Base-by-base conservation (phyloP, 2,329 filamentous ascomycete genomes). In the Aspergillus puulaauensis region DNA sequence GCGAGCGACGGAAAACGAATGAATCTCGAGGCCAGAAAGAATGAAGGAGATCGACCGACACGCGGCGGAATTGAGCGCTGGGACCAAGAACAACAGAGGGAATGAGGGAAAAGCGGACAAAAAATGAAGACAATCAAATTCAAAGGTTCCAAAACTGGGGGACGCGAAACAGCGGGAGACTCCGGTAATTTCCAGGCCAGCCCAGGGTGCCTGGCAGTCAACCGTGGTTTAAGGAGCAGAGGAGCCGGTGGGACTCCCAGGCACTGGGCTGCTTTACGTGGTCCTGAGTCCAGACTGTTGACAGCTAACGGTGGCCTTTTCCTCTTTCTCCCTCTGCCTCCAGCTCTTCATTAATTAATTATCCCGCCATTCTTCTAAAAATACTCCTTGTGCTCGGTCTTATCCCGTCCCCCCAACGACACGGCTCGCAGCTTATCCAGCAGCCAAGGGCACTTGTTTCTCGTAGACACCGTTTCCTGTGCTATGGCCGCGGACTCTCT, bases 241-340 rank as follows among this genome's bases (percentile, higher is more conserved):
- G 52, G 52, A 40, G 39, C 52, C 39, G 15, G 51, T 45, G 41
- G 41, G 51, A 45, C 50, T 33, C 40, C 24, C 40, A 45, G 46
- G 46, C 31, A 49, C 46, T 31, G 27, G 27, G 9, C 27, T n/a
- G 9, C 46, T 27, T 48, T 48, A 35, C 46, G 46, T 12, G 46
- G 46, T 49, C 27, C 27, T 11, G 33, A 40, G 33, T 53, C 51
- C 27, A 53, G 39, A 45, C 33, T 35, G 27, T 35, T 57, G 55
- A 57, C 55, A 57, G 48, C 41, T 57, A 57, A 56, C 54, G 47
- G 54, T 52, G 43, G 17, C 54, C 41, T 52, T 56, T 52, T 52
- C 41, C 41, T 41, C 44, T 47, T 50, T 41, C 24, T 44, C 40
- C 45, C 40, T 56, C 46, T 35, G 3, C 24, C 19, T 47, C 45